These are phyloP conservation scores for Vitis rotundifolia DNA, from an alignment of 164 flowering plant genomes.

Conservation along the genomic window DNA sequence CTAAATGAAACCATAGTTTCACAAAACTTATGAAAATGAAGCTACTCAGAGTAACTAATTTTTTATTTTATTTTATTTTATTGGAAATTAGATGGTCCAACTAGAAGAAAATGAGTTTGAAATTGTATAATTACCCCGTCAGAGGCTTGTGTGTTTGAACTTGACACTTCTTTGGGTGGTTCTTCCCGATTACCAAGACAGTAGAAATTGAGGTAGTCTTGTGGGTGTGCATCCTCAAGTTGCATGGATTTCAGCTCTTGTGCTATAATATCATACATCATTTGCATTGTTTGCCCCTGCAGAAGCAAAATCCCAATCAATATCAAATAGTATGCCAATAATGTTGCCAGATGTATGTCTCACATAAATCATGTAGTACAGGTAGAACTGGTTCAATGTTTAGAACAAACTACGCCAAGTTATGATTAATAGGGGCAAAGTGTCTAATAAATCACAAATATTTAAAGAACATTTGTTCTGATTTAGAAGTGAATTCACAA, in stretches of 20 bases:
- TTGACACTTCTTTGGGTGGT: constrained; percentile 14
- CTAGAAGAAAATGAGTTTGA: neutral
- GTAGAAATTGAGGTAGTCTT: constrained; percentile 65
- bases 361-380: too few species aligned
- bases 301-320: constrained; percentile 9
- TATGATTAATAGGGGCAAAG: neutral
- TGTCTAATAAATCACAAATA: too few species aligned
- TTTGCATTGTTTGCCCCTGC: constrained; percentile 72
- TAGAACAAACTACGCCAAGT: neutral
- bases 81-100: neutral
- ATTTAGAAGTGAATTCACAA: neutral
- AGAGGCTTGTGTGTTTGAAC: constrained; percentile 9
- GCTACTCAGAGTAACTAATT: too few species aligned
- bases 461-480: too few species aligned
- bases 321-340: too few species aligned
- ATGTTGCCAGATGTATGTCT: too few species aligned
- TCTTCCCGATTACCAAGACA: constrained; percentile 72
- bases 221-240: constrained; percentile 45
- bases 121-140: constrained; percentile 26
- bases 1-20: neutral
- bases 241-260: constrained; percentile 39
- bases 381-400: too few species aligned
- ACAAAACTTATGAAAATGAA: neutral
- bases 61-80: too few species aligned
- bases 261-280: constrained; percentile 68